phyloP scores from a whole-genome alignment of 208 protist species.

The Trypanosoma vivax region DNA sequence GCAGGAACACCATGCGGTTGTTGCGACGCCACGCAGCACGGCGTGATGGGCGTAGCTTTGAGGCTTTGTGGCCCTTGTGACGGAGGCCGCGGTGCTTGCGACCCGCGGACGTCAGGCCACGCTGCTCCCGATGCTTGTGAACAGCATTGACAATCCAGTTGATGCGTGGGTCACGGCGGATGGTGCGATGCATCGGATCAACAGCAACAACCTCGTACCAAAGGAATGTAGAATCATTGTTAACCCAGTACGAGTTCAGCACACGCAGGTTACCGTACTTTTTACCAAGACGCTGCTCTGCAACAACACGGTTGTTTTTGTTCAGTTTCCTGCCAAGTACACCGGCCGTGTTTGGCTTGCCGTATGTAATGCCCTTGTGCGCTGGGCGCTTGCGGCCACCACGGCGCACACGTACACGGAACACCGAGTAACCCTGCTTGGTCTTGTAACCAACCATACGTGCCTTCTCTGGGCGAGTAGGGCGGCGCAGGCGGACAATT shows the following conservation, averaged over 20 bases:
- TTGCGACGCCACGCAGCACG: constrained; percentile 97
- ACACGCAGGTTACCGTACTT: constrained; percentile 96
- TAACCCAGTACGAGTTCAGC: constrained; percentile 99
- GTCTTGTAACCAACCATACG: constrained; percentile 99
- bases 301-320: constrained; percentile 93
- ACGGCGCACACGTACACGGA: constrained; percentile 98
- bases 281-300: constrained; percentile 97
- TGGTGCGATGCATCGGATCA: constrained; percentile 96
- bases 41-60: constrained; percentile 94
- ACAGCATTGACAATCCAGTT: constrained; percentile 99
- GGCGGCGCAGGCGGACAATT: constrained; percentile 90
- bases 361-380: constrained; percentile 96
- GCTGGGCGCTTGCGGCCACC: constrained; percentile 97
- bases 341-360: constrained; percentile 98
- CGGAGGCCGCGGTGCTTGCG: constrained; percentile 94
- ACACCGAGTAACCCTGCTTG: constrained; percentile 99
- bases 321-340: constrained; percentile 96
- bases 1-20: constrained; percentile 95
- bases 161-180: constrained; percentile 97
- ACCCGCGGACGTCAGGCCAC: constrained; percentile 98
- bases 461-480: constrained; percentile 99
- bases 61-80: constrained; percentile 93
- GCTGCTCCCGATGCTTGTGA: constrained; percentile 97
- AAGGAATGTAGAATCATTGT: constrained; percentile 95
- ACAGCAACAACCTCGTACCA: constrained; percentile 99